Percentiles rank a stretch among this genome's conserved stretches.
phyloP scores from a whole-genome alignment of 2,329 filamentous ascomycete species.

The Pleurostoma richardsiae region DNA sequence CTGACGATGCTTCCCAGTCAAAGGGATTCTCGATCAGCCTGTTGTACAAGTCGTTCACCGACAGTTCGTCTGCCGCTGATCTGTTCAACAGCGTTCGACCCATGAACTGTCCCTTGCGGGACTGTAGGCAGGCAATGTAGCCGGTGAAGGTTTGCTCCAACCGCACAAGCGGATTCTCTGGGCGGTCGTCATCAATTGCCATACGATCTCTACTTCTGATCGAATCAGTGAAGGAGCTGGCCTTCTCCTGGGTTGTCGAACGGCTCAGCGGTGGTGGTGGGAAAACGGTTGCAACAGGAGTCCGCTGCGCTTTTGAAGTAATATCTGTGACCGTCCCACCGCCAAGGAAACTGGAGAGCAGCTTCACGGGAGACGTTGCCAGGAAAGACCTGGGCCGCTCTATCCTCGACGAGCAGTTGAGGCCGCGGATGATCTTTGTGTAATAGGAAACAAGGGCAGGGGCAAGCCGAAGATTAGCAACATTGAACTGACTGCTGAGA shows the following conservation, averaged over 20 bases:
- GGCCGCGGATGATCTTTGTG: slow-evolving; percentile 66
- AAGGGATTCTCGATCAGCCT: slow-evolving; percentile 77
- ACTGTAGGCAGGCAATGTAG: slow-evolving; percentile 76
- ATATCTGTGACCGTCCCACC: slow-evolving; percentile 41
- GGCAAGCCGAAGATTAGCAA: slow-evolving; percentile 59
- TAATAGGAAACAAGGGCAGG: slow-evolving; percentile 72
- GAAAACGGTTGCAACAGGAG: slow-evolving; percentile 30
- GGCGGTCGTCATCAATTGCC: slow-evolving; percentile 43
- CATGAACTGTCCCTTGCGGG: slow-evolving; percentile 81
- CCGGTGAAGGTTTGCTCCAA: slow-evolving; percentile 82
- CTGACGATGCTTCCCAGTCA: slow-evolving; percentile 69
- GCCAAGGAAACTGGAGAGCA: slow-evolving; percentile 77
- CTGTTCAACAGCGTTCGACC: slow-evolving; percentile 71
- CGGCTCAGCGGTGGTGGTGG: slow-evolving; percentile 28
- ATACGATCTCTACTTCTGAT: slow-evolving; percentile 41
- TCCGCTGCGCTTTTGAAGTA: slow-evolving; percentile 34
- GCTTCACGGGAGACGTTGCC: slow-evolving; percentile 81
- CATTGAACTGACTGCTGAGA: slow-evolving; percentile 64
- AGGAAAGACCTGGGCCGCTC: slow-evolving; percentile 66
- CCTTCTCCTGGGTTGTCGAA: slow-evolving; percentile 41
- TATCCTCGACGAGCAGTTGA: slow-evolving; percentile 58
- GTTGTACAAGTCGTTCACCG: slow-evolving; percentile 88
- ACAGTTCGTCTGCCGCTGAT: slow-evolving; percentile 65
- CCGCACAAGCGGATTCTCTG: slow-evolving; percentile 63
- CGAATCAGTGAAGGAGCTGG: slow-evolving; percentile 48